Base-by-base conservation (phyloP, 192 early-diverging fungal species). In the Coemansia sp. region DNA sequence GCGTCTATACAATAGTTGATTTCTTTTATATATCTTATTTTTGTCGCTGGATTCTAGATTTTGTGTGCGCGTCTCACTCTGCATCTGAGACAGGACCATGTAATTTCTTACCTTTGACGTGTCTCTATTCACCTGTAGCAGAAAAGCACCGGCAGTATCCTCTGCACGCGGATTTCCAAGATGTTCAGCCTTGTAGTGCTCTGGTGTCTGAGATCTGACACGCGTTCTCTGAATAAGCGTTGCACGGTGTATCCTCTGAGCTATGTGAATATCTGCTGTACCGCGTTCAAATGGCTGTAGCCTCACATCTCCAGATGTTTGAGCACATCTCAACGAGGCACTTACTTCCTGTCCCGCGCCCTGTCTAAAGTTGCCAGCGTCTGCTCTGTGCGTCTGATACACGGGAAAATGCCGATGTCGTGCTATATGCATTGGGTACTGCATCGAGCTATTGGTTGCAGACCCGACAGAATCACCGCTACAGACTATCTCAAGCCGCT, bases 191-290 rank as follows among this genome's bases (percentile, higher is more conserved):
- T 28, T 54, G 51, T 56, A 14, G 11, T 30, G n/a, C 52, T 14
- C 54, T 32, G 29, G 0, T 14, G 28, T 30, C 28, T 31, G 28
- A 31, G 14, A 20, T 56, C 31, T 56, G 54, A 14, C 10, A 16
- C 5, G n/a, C 54, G 20, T 33, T 14, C 20, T 29, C 30, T 32
- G 54, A 31, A 56, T 32, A 29, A 56, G 32, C 29, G 28, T 56
- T 30, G 54, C 54, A n/a, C 54, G 54, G 54, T 56, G 54, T n/a
- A 56, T 31, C n/a, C 17, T 56, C n/a, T 32, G 54, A 10, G 54
- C 54, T 7, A 5, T 45, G 42, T 14, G 42, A 45, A 45, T 45
- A 12, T 25, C 28, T 10, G 30, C 28, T 56, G 54, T 1, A 32
- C 14, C 5, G 54, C 12, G n/a, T 56, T 8, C 1, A 56, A 56